A percentile compares a stretch with the other conserved stretches of the same genome.
These are phyloP conservation scores for Brettanomyces naardenensis DNA, from an alignment of 805 yeast species.

Conservation along the genomic window DNA sequence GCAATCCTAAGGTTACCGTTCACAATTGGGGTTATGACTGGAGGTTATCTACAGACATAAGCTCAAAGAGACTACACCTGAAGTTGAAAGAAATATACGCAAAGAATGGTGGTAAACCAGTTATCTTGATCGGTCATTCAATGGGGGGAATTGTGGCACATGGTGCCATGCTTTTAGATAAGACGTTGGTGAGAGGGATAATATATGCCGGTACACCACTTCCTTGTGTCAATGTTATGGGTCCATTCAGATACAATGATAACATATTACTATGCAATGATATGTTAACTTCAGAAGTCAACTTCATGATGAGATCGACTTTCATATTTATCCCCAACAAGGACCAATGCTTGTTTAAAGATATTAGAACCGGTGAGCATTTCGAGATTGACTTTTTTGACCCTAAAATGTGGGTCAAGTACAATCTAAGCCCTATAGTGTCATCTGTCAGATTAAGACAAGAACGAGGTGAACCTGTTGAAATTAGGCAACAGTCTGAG, in stretches of 20 bases:
- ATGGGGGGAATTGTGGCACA: constrained; percentile 93
- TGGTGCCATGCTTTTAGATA: constrained; percentile 61
- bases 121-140: constrained; percentile 76
- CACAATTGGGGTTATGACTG: constrained; percentile 90
- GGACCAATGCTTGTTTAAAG: constrained; percentile 66
- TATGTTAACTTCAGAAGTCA: constrained; percentile 70
- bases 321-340: constrained; percentile 78
- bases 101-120: constrained; percentile 43
- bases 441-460: constrained; percentile 25
- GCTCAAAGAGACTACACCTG: constrained; percentile 43
- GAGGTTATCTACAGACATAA: constrained; percentile 64
- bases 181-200: constrained; percentile 63
- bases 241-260: constrained; percentile 81
- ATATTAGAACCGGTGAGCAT: constrained; percentile 47
- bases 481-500: constrained; percentile 21
- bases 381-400: constrained; percentile 71
- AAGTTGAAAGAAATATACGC: constrained; percentile 38
- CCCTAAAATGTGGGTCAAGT: constrained; percentile 71
- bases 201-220: constrained; percentile 80
- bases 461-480: constrained; percentile 17
- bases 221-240: constrained; percentile 78
- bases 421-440: constrained; percentile 70
- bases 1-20: constrained; percentile 53
- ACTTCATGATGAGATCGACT: constrained; percentile 83
- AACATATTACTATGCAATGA: constrained; percentile 66